Evolutionary conservation across 2,329 filamentous ascomycete species (phyloP), one percentile per base, ranked within the genome.

Genomic region (Esteya vermicola): DNA sequence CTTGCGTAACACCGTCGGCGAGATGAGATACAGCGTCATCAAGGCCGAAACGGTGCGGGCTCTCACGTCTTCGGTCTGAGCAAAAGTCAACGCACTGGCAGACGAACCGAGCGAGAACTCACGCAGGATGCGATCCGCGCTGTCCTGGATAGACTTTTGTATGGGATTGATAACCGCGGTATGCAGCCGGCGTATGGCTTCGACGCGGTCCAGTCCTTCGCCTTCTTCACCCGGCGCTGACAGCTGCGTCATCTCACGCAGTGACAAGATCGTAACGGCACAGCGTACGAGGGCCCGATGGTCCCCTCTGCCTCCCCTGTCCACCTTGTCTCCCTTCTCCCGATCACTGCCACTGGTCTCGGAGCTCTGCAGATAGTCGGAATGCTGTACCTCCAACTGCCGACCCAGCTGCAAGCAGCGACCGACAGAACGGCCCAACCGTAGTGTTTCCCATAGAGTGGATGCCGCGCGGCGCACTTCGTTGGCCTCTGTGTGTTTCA

Each of bases 361-460:
- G n/a, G n/a, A n/a, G n/a, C n/a, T n/a, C n/a, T n/a, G n/a, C n/a
- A n/a, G n/a, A n/a, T n/a, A n/a, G n/a, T n/a, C 86, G 0, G 73
- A 65, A 53, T 93, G 72, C 56, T 93, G 83, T n/a, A 82, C 72
- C 55, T 96, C 85, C 10, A 98, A 70, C 61, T 93, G 85, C 33
- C 88, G 68, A 1, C 85, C 86, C 3, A 96, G 65, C 52, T 82
- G 80, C 32, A 96, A 65, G 53, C 82, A 88, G 38, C 89, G 69
- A 33, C 75, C 78, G 12, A 93, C 82, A 0, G 80, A 75, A 33
- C 88, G 67, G 2, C 81, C 82, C 3, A 96, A 64, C 44, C 77
- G 73, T 45, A 94, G 67, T 0, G 88, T 85, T 52, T 84, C 75
- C 69, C 85, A 85, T 22, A 95, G 69, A 10, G 86, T 72, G 51